Evolutionary conservation across 148 eudicot genomes (phyloP).

Genomic region (Fagopyrum tataricum): DNA sequence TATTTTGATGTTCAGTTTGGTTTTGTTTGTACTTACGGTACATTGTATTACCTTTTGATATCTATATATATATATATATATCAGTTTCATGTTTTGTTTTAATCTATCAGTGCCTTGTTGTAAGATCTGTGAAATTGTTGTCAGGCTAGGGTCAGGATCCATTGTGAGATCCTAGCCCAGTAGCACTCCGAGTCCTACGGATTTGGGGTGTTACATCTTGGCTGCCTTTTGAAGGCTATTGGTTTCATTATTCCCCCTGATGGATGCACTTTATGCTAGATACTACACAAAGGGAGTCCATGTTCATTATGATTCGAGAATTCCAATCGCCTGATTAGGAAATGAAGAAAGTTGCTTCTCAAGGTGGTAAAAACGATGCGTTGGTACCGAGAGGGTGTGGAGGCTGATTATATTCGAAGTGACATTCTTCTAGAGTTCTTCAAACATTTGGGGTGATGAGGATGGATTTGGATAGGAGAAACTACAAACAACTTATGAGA

Average conservation of each 20-base stretch:
- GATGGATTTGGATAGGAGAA: conserved; percentile 95
- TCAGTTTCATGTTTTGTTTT: too few species aligned
- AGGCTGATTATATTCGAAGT: conserved; percentile 76
- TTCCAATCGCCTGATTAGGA: conserved; percentile 98
- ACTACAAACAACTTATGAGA: conserved; percentile 85
- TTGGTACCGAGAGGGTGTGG: conserved; percentile 97
- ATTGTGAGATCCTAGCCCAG: too few species aligned
- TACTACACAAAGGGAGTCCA: conserved; percentile 94
- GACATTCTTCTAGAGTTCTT: conserved; percentile 93
- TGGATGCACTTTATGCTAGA: conserved; percentile 97
- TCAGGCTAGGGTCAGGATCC: too few species aligned
- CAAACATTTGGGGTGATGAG: conserved; percentile 87
- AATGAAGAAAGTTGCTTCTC: conserved; percentile 95
- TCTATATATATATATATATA: too few species aligned
- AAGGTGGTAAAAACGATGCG: conserved; percentile 99
- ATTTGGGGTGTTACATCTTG: too few species aligned
- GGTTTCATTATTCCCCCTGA: conserved; percentile 88
- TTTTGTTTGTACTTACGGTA: too few species aligned
- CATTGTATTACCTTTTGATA: too few species aligned
- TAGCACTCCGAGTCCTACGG: too few species aligned
- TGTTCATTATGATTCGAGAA: conserved; percentile 84
- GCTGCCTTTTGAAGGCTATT: conserved; percentile 94
- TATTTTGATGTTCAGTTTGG: too few species aligned
- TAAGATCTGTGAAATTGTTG: too few species aligned
- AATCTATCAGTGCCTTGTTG: too few species aligned